These are phyloP conservation scores for Vigna reflexopilosa DNA, from an alignment of 306 rosid genomes.

Conservation along the genomic window DNA sequence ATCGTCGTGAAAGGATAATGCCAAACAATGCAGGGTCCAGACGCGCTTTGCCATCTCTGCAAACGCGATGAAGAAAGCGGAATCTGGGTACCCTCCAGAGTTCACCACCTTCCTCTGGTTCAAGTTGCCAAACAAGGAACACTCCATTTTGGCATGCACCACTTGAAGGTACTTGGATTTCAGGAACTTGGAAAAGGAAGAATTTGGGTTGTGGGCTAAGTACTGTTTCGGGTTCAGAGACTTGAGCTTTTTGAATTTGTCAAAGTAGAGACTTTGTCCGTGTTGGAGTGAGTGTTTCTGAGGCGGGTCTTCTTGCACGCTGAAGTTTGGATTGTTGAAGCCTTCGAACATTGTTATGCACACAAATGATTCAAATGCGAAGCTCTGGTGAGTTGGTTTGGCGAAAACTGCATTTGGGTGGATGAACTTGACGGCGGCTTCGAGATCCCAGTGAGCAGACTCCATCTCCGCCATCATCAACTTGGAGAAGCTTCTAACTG, in stretches of 20 bases:
- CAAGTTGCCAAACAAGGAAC: constrained; percentile 87
- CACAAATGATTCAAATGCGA: constrained; percentile 80
- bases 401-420: constrained; percentile 65
- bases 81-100: constrained; percentile 81
- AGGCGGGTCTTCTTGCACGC: constrained; percentile 39
- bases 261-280: constrained; percentile 52
- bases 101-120: constrained; percentile 76
- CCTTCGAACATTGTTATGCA: constrained; percentile 80
- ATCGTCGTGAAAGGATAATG: constrained; percentile 67
- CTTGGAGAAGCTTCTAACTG: constrained; percentile 66
- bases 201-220: constrained; percentile 61
- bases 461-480: constrained; percentile 81
- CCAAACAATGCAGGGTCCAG: constrained; percentile 79
- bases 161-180: constrained; percentile 74
- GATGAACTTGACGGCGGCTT: constrained; percentile 69
- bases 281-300: constrained; percentile 18
- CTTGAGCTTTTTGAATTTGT: constrained; percentile 66
- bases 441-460: constrained; percentile 85
- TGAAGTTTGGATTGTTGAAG: constrained; percentile 63
- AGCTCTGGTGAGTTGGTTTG: constrained; percentile 58
- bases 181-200: constrained; percentile 61
- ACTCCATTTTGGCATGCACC: constrained; percentile 94
- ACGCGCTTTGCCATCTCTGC: constrained; percentile 83
- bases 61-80: constrained; percentile 73
- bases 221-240: constrained; percentile 54